These are phyloP conservation scores for Rhodotorula sp. DNA, from an alignment of 1,284 basidiomycete genomes.

Conservation along the genomic window DNA sequence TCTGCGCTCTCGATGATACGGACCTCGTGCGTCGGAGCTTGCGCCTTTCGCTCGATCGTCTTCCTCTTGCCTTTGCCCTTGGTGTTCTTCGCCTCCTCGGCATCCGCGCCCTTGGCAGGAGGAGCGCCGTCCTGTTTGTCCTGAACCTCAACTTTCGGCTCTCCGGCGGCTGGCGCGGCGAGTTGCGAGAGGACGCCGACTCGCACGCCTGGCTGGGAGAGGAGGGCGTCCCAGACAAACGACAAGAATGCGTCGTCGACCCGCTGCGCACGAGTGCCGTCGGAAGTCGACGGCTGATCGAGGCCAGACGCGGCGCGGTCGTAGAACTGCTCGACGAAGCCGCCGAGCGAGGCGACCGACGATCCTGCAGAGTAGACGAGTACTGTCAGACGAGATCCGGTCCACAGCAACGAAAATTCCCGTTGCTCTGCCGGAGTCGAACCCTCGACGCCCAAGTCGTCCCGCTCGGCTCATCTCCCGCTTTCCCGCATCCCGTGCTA, in stretches of 20 bases:
- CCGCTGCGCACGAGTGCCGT: neutral
- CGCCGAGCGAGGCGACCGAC: slow-evolving; percentile 4
- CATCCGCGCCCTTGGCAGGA: neutral
- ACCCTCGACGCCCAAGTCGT: neutral
- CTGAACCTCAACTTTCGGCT: neutral
- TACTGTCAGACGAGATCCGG: neutral
- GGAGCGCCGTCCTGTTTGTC: slow-evolving; percentile 12
- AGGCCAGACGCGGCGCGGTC: neutral
- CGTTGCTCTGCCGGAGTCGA: neutral
- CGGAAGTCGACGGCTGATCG: neutral
- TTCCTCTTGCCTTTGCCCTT: slow-evolving; percentile 51
- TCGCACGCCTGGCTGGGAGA: slow-evolving; percentile 49
- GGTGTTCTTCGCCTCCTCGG: neutral
- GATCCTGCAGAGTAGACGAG: slow-evolving; percentile 2
- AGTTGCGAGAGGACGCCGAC: slow-evolving; percentile 16
- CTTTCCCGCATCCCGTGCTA: too few relatives aligned
- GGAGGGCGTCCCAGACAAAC: slow-evolving; percentile 74
- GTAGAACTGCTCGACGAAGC: slow-evolving; percentile 24
- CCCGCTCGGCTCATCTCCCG: too few relatives aligned
- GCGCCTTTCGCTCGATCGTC: slow-evolving; percentile 1
- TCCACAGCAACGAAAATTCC: neutral
- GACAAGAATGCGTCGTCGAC: slow-evolving; percentile 68
- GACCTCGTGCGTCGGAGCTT: slow-evolving; percentile 51
- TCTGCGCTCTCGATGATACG: slow-evolving; percentile 59
- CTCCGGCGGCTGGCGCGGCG: neutral